Evolutionary conservation across 805 yeast genomes (phyloP), one percentile per base, ranked within the genome.

Genomic region (Candida ipomoeae): DNA sequence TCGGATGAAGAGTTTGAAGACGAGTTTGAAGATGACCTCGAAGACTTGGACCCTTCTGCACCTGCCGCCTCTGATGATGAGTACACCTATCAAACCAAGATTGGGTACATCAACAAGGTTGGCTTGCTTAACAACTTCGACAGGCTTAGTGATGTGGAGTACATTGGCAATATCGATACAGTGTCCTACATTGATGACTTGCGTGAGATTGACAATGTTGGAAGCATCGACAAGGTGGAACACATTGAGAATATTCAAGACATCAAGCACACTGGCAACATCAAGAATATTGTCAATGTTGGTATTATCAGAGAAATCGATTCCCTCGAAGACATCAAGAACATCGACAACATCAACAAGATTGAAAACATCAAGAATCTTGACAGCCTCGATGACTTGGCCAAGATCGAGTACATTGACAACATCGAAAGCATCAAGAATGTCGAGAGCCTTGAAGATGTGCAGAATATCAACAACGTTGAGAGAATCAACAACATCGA

Each of bases 191-290:
- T 44, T 10, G 40, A 44, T 15, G 46, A 44, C 23, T 44, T 44
- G 46, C 46, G 34, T 40, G 23, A 35, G 23, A 44, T 44, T n/a
- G 23, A 17, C n/a, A 44, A 44, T 18, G 46, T 44, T 15, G 46
- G 46, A 35, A 44, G 33, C 46, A 44, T 44, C 26, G 46, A 44
- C 17, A 32, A 33, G 15, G 46, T 44, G 46, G 46, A 44, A 40
- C 46, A 35, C 40, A 44, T 44, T 31, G 40, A 44, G 23, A 44
- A 23, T 23, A 44, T 44, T 13, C 34, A 23, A 10, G 46, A 44
- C 40, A 44, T 44, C 32, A 36, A 35, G 21, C 15, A 44, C 23
- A 36, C 40, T 15, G 40, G 26, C 32, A 34, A 35, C 33, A 44
- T 44, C 26, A 44, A 35, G 33, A 44, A 44, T 17, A 44, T 44